phyloP scores from a whole-genome alignment of 805 yeast species.

The baker's yeast (Saccharomyces cerevisiae) region DNA sequence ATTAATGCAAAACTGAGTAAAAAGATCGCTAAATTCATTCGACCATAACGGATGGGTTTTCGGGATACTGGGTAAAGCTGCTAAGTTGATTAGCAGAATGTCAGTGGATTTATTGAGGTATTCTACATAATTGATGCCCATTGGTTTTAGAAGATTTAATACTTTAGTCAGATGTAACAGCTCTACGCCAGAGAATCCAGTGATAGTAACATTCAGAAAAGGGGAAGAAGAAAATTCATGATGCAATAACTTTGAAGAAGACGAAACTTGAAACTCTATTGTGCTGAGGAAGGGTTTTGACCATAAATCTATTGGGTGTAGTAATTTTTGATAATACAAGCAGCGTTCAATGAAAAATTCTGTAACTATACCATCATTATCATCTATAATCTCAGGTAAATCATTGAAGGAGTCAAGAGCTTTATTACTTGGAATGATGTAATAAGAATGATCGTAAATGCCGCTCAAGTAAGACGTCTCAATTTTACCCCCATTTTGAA shows the following conservation, averaged over 20 bases:
- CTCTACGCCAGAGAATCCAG: constrained; percentile 77
- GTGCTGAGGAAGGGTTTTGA: constrained; percentile 40
- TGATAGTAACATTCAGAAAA: constrained; percentile 38
- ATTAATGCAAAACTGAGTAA: constrained; percentile 2
- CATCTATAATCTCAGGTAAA: neutral
- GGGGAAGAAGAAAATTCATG: neutral
- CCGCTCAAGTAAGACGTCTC: neutral
- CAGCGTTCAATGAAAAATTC: constrained; percentile 80
- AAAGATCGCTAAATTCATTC: constrained; percentile 25
- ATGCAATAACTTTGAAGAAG: constrained; percentile 20
- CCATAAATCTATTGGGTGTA: constrained; percentile 50
- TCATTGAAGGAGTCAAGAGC: constrained; percentile 10
- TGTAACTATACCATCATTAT: constrained; percentile 39
- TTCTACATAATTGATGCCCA: constrained; percentile 21
- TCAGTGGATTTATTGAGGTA: constrained; percentile 26
- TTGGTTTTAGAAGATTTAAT: constrained; percentile 40
- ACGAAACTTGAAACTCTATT: constrained; percentile 18
- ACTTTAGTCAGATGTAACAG: constrained; percentile 61
- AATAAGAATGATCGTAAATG: neutral
- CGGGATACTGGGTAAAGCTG: constrained; percentile 24
- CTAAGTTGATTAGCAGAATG: constrained; percentile 23
- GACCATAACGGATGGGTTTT: constrained; percentile 22
- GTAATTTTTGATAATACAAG: constrained; percentile 44
- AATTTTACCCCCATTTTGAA: constrained; percentile 19
- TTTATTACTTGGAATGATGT: constrained; percentile 19